These are phyloP conservation scores for Saprolegnia diclina DNA, from an alignment of 352 stramenopile genomes.

Conservation along the genomic window DNA sequence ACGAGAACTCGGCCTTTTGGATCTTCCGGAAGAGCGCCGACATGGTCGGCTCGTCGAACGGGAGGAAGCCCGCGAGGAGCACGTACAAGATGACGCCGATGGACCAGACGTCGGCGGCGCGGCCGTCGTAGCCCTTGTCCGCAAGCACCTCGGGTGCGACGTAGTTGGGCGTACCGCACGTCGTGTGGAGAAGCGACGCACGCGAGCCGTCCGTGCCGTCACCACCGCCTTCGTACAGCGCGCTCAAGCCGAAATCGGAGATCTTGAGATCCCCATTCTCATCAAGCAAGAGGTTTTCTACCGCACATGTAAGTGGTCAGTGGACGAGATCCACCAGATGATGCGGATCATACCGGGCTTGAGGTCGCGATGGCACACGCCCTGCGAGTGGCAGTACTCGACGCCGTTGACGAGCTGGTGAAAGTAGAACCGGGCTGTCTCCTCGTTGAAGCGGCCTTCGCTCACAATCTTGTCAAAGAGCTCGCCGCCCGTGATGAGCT, in stretches of 20 bases:
- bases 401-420: slow-evolving; percentile 96
- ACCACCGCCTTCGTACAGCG: slow-evolving; percentile 83
- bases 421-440: slow-evolving; percentile 98
- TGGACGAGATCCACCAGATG: background rate
- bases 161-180: slow-evolving; percentile 96
- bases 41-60: slow-evolving; percentile 94
- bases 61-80: slow-evolving; percentile 88
- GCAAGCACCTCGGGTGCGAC: slow-evolving; percentile 91
- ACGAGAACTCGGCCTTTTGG: slow-evolving; percentile 93
- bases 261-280: slow-evolving; percentile 97
- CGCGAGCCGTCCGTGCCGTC: slow-evolving; percentile 80
- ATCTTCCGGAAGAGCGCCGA: slow-evolving; percentile 96
- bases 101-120: slow-evolving; percentile 94
- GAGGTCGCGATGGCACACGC: slow-evolving; percentile 95
- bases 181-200: slow-evolving; percentile 91
- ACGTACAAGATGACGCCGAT: slow-evolving; percentile 99
- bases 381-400: slow-evolving; percentile 95
- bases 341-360: slow-evolving; percentile 70
- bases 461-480: slow-evolving; percentile 96
- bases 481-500: slow-evolving; percentile 81
- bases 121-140: slow-evolving; percentile 92
- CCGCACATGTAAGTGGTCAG: slow-evolving; percentile 15
- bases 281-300: slow-evolving; percentile 95
- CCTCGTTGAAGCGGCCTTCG: slow-evolving; percentile 92
- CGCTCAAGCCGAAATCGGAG: slow-evolving; percentile 98